A percentile compares a stretch with the other conserved stretches of the same genome.
Evolutionary conservation across 768 basidiomycete species (phyloP).

Genomic region (Clitopilus passeckerianus): DNA sequence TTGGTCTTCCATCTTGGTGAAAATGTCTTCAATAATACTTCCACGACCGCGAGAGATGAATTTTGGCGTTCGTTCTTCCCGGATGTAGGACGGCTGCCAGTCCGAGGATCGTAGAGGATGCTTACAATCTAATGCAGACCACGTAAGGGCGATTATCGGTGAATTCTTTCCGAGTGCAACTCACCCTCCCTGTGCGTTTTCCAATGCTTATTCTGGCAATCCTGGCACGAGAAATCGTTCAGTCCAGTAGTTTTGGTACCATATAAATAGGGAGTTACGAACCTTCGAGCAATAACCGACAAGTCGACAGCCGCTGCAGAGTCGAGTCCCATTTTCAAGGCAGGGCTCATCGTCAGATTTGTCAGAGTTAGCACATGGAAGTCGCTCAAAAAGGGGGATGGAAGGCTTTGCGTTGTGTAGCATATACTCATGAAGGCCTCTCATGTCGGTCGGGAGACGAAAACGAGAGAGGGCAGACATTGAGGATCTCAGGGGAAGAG

Average conservation of each 20-base stretch:
- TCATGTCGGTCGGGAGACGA: not conserved
- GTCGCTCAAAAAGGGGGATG: not conserved
- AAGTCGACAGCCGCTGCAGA: not conserved
- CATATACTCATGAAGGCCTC: not conserved
- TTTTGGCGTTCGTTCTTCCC: conserved; percentile 13
- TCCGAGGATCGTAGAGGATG: not conserved
- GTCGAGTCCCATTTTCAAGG: not conserved
- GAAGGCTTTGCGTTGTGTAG: not conserved
- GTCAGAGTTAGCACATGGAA: not conserved
- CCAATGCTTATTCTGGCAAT: conserved; percentile 1
- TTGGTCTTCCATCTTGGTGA: not conserved
- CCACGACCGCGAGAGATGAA: conserved; percentile 7
- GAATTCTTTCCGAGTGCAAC: not conserved
- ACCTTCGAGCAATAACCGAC: not conserved
- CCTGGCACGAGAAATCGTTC: not conserved
- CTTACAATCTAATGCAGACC: not conserved
- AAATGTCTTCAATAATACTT: not conserved
- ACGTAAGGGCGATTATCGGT: not conserved
- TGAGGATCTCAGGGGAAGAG: not conserved
- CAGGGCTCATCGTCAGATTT: not conserved
- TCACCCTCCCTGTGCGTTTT: not conserved
- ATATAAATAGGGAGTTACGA: not conserved
- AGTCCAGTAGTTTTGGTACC: too few relatives aligned
- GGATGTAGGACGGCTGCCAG: conserved; percentile 6
- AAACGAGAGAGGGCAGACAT: not conserved